These are phyloP conservation scores for Polychaeton citri DNA, from an alignment of 2,329 filamentous ascomycete genomes.

Conservation along the genomic window DNA sequence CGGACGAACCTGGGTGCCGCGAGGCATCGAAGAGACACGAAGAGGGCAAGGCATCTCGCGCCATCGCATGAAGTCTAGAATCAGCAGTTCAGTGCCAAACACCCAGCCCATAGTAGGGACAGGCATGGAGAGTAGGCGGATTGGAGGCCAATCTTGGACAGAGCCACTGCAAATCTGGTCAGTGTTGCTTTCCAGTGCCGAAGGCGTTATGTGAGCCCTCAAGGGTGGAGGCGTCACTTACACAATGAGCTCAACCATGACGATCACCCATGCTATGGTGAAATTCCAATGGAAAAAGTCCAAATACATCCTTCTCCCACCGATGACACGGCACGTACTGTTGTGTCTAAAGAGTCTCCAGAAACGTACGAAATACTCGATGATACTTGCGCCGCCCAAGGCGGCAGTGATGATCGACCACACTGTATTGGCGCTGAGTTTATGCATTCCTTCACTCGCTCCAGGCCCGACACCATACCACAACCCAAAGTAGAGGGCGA, in stretches of 20 bases:
- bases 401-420: conserved; percentile 42
- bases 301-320: conserved; percentile 31
- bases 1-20: conserved; percentile 37
- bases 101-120: conserved; percentile 38
- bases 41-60: conserved; percentile 33
- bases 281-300: conserved; percentile 48
- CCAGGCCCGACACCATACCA: conserved; percentile 38
- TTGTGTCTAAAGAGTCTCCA: conserved; percentile 36
- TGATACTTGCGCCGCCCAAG: conserved; percentile 39
- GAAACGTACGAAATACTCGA: conserved; percentile 40
- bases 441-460: conserved; percentile 5
- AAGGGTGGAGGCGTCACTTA: conserved; percentile 17
- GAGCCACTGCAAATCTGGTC: conserved; percentile 30
- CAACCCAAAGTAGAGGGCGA: conserved; percentile 47
- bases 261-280: conserved; percentile 39
- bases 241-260: conserved; percentile 45
- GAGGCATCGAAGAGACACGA: conserved; percentile 39
- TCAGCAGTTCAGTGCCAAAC: conserved; percentile 37
- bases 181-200: no score
- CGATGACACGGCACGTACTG: conserved; percentile 40
- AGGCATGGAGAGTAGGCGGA: conserved; percentile 41
- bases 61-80: conserved; percentile 36
- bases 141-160: conserved; percentile 33
- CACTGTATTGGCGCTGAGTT: conserved; percentile 36
- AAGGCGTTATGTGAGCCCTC: no score